phyloP scores from a whole-genome alignment of 768 basidiomycete species.

The Pseudohyphozyma bogoriensis region DNA sequence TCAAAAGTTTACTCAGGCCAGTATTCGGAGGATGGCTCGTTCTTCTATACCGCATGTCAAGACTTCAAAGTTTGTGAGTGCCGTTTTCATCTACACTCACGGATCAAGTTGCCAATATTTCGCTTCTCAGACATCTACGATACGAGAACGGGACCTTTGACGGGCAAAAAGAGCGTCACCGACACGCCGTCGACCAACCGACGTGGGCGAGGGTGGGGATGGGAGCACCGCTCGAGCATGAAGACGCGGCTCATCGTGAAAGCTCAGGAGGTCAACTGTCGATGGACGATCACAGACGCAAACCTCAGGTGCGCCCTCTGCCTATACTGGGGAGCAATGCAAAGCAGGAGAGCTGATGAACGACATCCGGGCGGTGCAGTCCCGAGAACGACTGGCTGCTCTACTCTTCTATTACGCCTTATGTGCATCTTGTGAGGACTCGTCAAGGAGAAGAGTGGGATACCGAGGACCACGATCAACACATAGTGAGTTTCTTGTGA shows the following conservation, averaged over 20 bases:
- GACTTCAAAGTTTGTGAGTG: too few species aligned
- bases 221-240: constrained; percentile 46
- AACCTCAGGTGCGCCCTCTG: too few species aligned
- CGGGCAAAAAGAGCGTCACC: constrained; percentile 16
- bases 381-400: constrained; percentile 56
- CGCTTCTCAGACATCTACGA: constrained; percentile 56
- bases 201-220: constrained; percentile 30
- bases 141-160: constrained; percentile 46
- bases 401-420: constrained; percentile 64
- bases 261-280: constrained; percentile 36
- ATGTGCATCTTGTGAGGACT: constrained; percentile 37
- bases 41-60: constrained; percentile 75
- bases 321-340: too few species aligned
- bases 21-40: constrained; percentile 59
- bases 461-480: constrained; percentile 13
- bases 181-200: constrained; percentile 19
- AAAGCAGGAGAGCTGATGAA: too few species aligned
- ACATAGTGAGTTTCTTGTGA: constrained; percentile 13
- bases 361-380: too few species aligned
- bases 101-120: not conserved
- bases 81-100: not conserved
- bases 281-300: constrained; percentile 85
- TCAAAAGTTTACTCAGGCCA: constrained; percentile 74
- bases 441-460: constrained; percentile 11
- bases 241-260: constrained; percentile 43